A percentile compares a stretch with the other conserved stretches of the same genome.
Evolutionary conservation across 1,284 basidiomycete genomes (phyloP).

Genomic region (Apiotrichum laibachii): DNA sequence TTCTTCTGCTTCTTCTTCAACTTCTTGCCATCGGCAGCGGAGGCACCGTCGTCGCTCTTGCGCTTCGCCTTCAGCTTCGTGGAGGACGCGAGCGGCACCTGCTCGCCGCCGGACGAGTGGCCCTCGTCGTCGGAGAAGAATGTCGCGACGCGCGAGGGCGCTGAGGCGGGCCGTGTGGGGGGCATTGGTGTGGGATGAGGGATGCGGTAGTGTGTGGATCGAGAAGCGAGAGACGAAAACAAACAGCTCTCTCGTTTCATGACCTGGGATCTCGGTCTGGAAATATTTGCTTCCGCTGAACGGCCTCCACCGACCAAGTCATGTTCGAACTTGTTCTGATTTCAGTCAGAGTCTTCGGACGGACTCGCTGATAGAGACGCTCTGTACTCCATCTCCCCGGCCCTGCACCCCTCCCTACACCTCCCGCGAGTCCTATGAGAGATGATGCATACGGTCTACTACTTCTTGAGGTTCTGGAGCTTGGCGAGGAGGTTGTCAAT

Average conservation of each 20-base stretch:
- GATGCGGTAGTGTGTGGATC: neutral
- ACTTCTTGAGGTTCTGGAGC: slow-evolving; percentile 6
- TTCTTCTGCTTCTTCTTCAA: slow-evolving; percentile 2
- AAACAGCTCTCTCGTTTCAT: neutral
- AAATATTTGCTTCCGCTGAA: slow-evolving; percentile 14
- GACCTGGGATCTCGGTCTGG: neutral
- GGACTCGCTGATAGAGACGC: neutral
- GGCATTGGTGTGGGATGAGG: slow-evolving; percentile 9
- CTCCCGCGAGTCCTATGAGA: neutral
- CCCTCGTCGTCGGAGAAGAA: slow-evolving; percentile 23
- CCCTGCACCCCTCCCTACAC: no score
- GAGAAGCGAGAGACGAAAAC: neutral
- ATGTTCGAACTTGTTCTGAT: neutral
- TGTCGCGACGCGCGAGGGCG: slow-evolving; percentile 13
- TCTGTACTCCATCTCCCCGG: neutral
- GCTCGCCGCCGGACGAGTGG: neutral
- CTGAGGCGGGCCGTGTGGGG: slow-evolving; percentile 7
- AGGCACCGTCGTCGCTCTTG: neutral
- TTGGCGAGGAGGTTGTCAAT: slow-evolving; percentile 9
- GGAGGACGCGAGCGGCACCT: no score
- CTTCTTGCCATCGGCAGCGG: neutral
- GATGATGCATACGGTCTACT: slow-evolving; percentile 7
- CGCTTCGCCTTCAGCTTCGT: slow-evolving; percentile 6
- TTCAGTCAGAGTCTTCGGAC: neutral
- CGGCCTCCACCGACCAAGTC: neutral